Conservation (phyloP, 2,329 filamentous ascomycete species). For the Botrytis sinoallii region DNA sequence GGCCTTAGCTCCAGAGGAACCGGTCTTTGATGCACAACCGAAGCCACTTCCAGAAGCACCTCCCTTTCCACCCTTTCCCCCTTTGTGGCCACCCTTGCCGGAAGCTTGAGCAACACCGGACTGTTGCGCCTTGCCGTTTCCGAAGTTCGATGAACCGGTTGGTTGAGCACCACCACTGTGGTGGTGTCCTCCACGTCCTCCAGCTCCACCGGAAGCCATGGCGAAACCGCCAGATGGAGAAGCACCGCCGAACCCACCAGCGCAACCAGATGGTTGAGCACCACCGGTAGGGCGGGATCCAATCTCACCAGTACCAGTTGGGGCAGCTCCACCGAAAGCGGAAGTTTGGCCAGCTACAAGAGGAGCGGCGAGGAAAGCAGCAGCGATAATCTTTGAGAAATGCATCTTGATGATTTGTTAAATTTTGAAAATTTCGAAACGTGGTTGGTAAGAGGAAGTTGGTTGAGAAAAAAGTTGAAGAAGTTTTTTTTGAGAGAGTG, state of each 20-base stretch:
- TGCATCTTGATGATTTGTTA: conserved; percentile 8
- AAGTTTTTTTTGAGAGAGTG: conserved; percentile 3
- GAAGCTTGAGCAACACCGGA: background rate
- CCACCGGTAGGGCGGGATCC: background rate
- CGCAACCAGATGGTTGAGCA: background rate
- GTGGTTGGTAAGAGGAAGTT: background rate
- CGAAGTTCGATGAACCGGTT: background rate
- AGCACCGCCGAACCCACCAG: background rate
- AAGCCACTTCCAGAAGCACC: background rate
- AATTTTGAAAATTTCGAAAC: background rate
- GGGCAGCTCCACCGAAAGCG: background rate
- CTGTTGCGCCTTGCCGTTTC: background rate
- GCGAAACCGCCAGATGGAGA: background rate
- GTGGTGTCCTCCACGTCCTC: conserved; percentile 4
- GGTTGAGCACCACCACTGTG: background rate
- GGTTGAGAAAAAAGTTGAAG: background rate
- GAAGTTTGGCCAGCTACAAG: conserved; percentile 2
- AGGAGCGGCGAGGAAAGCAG: conserved; percentile 11
- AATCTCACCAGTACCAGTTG: background rate
- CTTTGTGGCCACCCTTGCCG: background rate
- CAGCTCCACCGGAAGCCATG: background rate
- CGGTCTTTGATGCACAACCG: background rate
- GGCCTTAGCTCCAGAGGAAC: background rate
- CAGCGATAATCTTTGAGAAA: conserved; percentile 11
- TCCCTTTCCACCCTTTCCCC: background rate